A percentile compares a stretch with the other conserved stretches of the same genome.
Conservation (phyloP, 2,329 filamentous ascomycete genomes). For the Sporothrix mexicana region DNA sequence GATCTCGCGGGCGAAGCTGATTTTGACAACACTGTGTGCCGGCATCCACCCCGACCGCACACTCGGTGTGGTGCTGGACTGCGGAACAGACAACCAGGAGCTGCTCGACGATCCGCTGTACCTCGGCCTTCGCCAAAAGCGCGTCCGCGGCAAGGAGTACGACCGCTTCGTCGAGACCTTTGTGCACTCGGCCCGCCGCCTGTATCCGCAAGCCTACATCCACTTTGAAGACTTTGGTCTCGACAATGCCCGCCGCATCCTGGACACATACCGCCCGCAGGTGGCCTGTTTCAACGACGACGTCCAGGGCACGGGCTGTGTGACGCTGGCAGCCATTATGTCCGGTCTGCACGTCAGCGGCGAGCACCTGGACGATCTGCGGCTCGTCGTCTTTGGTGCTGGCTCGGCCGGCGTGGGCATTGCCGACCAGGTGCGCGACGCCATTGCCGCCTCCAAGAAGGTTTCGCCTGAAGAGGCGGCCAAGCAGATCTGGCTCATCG, state of each 20-base stretch:
- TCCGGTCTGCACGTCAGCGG: conserved; percentile 73
- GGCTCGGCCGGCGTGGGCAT: conserved; percentile 86
- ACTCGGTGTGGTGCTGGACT: conserved; percentile 82
- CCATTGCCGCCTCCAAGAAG: conserved; percentile 71
- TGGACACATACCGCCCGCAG: conserved; percentile 74
- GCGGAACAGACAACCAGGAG: conserved; percentile 80
- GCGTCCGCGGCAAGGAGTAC: conserved; percentile 73
- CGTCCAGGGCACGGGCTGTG: conserved; percentile 79
- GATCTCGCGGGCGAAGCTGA: conserved; percentile 83
- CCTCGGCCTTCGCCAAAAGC: conserved; percentile 71
- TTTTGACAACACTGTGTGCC: conserved; percentile 83
- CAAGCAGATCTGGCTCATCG: conserved; percentile 82
- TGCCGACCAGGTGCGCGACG: conserved; percentile 81
- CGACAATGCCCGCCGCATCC: conserved; percentile 72
- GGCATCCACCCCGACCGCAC: conserved; percentile 81
- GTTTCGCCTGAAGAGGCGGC: conserved; percentile 75
- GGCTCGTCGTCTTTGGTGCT: conserved; percentile 78
- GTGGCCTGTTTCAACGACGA: conserved; percentile 92
- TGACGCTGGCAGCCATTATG: conserved; percentile 82
- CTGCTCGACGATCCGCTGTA: conserved; percentile 79
- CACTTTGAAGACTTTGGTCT: conserved; percentile 92
- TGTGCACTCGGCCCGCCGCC: conserved; percentile 67
- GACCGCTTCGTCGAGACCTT: conserved; percentile 79
- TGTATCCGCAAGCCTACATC: conserved; percentile 80
- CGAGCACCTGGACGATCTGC: conserved; percentile 69